Percentiles rank a stretch among this genome's conserved stretches.
Evolutionary conservation across 352 stramenopile genomes (phyloP).

Genomic region (Peronosclerospora sorghi): DNA sequence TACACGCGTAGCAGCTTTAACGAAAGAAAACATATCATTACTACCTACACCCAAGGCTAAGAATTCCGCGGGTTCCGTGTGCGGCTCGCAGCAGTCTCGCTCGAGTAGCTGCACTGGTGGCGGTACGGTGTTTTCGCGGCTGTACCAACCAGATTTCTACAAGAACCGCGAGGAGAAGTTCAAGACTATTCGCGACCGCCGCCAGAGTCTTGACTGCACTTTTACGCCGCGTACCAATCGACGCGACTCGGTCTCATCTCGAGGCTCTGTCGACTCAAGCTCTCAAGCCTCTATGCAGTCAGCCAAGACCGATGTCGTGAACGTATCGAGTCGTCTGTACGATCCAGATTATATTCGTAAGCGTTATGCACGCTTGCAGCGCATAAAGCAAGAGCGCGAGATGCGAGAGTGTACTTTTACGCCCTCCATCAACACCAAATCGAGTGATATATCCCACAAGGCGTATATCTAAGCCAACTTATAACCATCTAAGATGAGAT

Average conservation of each 20-base stretch:
- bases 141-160: slow-evolving; percentile 80
- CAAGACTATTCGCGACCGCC: slow-evolving; percentile 46
- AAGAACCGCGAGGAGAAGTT: slow-evolving; percentile 69
- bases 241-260: slow-evolving; percentile 44
- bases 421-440: slow-evolving; percentile 48
- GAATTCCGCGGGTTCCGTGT: slow-evolving; percentile 45
- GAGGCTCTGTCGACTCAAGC: slow-evolving; percentile 45
- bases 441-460: slow-evolving; percentile 16
- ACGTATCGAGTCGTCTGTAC: slow-evolving; percentile 73
- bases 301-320: slow-evolving; percentile 66
- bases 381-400: slow-evolving; percentile 68
- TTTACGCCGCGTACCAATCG: slow-evolving; percentile 53
- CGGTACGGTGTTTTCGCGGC: slow-evolving; percentile 64
- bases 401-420: slow-evolving; percentile 73
- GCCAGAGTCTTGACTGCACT: slow-evolving; percentile 48
- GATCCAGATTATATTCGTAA: slow-evolving; percentile 78
- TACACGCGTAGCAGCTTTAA: slow-evolving; percentile 54
- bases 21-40: slow-evolving; percentile 69
- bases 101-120: slow-evolving; percentile 69
- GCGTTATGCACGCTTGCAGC: slow-evolving; percentile 60
- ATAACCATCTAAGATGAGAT: slow-evolving; percentile 17
- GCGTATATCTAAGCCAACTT: slow-evolving; percentile 3
- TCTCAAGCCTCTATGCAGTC: slow-evolving; percentile 54
- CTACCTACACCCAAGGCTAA: slow-evolving; percentile 37
- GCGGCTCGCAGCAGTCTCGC: slow-evolving; percentile 58